phyloP scores from a whole-genome alignment of 257 asterid genomes.

The Echium plantagineum region DNA sequence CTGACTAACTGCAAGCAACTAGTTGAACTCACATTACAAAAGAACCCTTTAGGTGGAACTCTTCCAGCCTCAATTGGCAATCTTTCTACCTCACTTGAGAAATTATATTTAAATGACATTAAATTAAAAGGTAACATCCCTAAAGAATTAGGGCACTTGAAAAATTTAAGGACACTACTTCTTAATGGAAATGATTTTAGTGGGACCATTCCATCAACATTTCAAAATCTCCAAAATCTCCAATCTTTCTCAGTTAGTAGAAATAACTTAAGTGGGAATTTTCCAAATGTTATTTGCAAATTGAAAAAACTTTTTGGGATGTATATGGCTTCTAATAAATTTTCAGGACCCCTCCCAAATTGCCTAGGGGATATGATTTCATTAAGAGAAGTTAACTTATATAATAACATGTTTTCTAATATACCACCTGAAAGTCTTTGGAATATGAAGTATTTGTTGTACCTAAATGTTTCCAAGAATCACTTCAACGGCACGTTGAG shows the following conservation, averaged over 20 bases:
- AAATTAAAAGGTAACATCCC: slow-evolving; percentile 23
- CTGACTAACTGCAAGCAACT: slow-evolving; percentile 8
- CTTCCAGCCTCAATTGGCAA: slow-evolving; percentile 27
- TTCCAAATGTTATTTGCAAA: slow-evolving; percentile 12
- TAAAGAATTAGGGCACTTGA: slow-evolving; percentile 20
- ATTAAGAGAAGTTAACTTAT: too few species aligned
- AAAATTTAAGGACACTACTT: background rate
- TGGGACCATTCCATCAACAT: slow-evolving; percentile 3
- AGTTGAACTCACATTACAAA: background rate
- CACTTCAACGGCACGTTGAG: too few species aligned
- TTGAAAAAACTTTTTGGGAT: slow-evolving; percentile 9
- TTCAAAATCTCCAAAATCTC: background rate
- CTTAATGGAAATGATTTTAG: background rate
- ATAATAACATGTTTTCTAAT: too few species aligned
- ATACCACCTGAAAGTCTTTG: too few species aligned
- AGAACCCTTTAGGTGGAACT: slow-evolving; percentile 11
- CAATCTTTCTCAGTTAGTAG: background rate
- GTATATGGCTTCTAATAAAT: slow-evolving; percentile 1
- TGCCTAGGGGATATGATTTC: slow-evolving; percentile 5
- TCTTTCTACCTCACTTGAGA: slow-evolving; percentile 15
- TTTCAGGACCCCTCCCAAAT: slow-evolving; percentile 19
- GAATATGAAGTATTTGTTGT: too few species aligned
- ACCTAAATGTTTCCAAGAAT: too few species aligned
- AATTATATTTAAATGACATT: accelerated
- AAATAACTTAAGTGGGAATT: slow-evolving; percentile 11